These are phyloP conservation scores for Miscanthus sacchariflorus DNA, from an alignment of 202 grass and related monocot species.

Conservation along the genomic window DNA sequence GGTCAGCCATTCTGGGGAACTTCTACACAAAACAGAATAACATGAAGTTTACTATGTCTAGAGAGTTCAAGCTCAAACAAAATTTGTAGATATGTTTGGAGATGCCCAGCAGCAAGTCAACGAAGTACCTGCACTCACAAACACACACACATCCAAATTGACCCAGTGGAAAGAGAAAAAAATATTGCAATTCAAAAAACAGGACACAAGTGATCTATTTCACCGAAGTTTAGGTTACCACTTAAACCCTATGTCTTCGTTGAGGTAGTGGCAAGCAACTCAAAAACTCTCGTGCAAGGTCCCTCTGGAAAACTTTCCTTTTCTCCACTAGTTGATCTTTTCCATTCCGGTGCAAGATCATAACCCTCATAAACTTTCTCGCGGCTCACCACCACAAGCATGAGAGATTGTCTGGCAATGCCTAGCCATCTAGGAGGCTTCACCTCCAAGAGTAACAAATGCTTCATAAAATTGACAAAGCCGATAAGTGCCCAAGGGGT, in stretches of 20 bases:
- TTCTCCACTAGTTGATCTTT: not conserved
- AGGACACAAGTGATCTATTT: not conserved
- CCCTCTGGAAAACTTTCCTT: not conserved
- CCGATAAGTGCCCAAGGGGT: too few species aligned
- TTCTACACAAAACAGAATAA: too few species aligned
- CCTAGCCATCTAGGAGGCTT: too few species aligned
- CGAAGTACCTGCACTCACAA: too few species aligned
- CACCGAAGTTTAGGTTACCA: not conserved
- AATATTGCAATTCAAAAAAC: not conserved
- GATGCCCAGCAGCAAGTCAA: too few species aligned
- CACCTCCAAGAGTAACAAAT: too few species aligned
- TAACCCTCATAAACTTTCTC: not conserved
- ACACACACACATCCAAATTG: not conserved
- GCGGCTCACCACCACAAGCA: not conserved
- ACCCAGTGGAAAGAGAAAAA: not conserved
- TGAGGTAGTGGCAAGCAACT: not conserved
- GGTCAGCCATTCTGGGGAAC: too few species aligned
- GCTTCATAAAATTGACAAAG: too few species aligned
- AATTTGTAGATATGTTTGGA: too few species aligned
- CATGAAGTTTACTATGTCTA: too few species aligned
- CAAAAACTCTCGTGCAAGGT: not conserved
- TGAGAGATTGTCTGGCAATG: too few species aligned
- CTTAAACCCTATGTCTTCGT: not conserved
- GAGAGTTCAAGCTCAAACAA: too few species aligned
- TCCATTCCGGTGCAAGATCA: not conserved